phyloP scores from a whole-genome alignment of 1,139 yeast species.

The Yamadazyma jaroonii region DNA sequence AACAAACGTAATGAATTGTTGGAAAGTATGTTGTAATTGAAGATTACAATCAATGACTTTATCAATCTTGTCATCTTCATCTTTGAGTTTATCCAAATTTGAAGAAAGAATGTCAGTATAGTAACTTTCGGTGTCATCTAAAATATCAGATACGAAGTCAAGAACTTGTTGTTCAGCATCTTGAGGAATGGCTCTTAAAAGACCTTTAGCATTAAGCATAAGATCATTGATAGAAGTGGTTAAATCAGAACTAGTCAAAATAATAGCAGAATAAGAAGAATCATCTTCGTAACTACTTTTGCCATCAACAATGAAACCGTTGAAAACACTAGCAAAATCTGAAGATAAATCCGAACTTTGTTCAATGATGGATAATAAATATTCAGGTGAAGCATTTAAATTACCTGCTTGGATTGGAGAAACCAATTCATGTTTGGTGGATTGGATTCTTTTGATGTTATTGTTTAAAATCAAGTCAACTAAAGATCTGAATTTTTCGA shows the following conservation, averaged over 20 bases:
- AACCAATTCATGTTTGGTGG: constrained; percentile 66
- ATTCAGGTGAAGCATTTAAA: constrained; percentile 73
- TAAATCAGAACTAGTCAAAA: constrained; percentile 65
- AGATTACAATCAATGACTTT: constrained; percentile 73
- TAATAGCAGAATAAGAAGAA: constrained; percentile 51
- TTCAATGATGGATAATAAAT: constrained; percentile 67
- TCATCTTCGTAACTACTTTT: constrained; percentile 55
- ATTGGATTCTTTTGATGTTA: constrained; percentile 73
- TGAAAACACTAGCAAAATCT: constrained; percentile 78
- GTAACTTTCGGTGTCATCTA: constrained; percentile 60
- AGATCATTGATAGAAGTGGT: constrained; percentile 66
- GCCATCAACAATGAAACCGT: constrained; percentile 76
- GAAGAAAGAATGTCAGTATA: constrained; percentile 60
- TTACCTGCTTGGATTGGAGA: constrained; percentile 86
- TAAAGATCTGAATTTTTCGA: constrained; percentile 51
- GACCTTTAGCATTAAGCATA: constrained; percentile 68
- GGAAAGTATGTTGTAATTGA: constrained; percentile 69
- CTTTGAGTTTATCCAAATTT: constrained; percentile 43
- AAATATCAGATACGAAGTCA: constrained; percentile 52
- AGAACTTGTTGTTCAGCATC: constrained; percentile 55
- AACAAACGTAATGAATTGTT: constrained; percentile 51
- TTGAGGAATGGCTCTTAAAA: constrained; percentile 52
- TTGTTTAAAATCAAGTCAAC: constrained; percentile 72
- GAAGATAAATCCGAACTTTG: constrained; percentile 71
- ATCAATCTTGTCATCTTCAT: constrained; percentile 71